These are phyloP conservation scores for Tricholoma saponaceum DNA, from an alignment of 768 basidiomycete species.

Conservation along the genomic window DNA sequence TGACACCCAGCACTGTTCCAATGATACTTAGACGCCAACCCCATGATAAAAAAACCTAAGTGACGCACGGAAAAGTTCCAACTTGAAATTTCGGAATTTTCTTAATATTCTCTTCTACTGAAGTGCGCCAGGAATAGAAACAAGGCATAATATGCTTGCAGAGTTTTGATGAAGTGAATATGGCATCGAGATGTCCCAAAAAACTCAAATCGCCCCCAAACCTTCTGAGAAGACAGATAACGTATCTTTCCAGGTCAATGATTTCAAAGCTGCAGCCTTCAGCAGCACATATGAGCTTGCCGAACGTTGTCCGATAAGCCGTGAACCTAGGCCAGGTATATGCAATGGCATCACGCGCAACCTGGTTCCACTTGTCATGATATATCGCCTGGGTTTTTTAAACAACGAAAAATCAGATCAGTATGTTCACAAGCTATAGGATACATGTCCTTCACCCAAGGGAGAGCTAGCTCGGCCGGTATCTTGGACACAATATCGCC, in stretches of 20 bases:
- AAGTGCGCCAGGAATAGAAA: no score
- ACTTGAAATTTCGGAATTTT: not conserved
- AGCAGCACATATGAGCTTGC: no score
- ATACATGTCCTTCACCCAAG: no score
- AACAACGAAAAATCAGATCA: no score
- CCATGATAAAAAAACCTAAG: not conserved
- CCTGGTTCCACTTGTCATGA: not conserved
- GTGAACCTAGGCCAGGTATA: no score
- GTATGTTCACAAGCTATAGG: no score
- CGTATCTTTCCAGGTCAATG: not conserved
- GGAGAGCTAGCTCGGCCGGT: not conserved
- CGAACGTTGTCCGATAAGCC: no score
- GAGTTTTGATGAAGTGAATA: not conserved
- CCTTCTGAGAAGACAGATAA: not conserved
- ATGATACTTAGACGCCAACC: no score
- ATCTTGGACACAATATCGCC: not conserved
- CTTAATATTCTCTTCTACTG: no score
- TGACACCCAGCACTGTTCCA: no score
- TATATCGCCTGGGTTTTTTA: not conserved
- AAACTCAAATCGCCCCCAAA: not conserved
- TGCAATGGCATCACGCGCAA: not conserved
- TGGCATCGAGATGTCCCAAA: not conserved
- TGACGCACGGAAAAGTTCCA: not conserved
- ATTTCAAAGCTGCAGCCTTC: not conserved
- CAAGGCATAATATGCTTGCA: not conserved